These are phyloP conservation scores for Euclidium syriacum DNA, from an alignment of 345 rosid genomes.

Conservation along the genomic window DNA sequence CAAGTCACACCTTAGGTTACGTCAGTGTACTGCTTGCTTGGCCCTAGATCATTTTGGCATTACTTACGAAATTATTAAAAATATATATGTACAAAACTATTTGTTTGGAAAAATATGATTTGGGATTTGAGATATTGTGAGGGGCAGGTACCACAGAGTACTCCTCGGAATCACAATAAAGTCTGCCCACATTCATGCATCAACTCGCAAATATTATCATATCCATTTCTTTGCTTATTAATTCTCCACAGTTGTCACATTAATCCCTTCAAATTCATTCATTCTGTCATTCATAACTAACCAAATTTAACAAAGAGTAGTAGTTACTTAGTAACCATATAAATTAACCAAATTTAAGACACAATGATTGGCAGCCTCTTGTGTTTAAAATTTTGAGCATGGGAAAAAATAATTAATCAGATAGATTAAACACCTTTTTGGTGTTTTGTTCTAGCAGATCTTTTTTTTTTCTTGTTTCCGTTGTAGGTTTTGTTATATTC, in stretches of 20 bases:
- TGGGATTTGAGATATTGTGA: slow-evolving; percentile 1
- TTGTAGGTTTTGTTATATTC: no score
- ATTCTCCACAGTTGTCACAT: background rate
- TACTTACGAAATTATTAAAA: background rate
- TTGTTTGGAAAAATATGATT: background rate
- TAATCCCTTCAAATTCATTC: no score
- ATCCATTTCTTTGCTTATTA: slow-evolving; percentile 8
- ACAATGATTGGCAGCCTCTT: no score
- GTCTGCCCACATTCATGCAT: slow-evolving; percentile 13
- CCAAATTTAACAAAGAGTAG: no score
- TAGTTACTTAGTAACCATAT: background rate
- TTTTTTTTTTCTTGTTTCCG: no score
- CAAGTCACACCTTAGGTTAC: slow-evolving; percentile 6
- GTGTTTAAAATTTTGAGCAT: no score
- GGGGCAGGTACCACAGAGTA: background rate
- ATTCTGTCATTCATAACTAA: no score
- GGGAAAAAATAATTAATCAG: no score
- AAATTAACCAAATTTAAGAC: background rate
- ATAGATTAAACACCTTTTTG: no score
- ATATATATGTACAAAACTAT: background rate
- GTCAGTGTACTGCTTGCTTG: slow-evolving; percentile 11
- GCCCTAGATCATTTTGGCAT: slow-evolving; percentile 13
- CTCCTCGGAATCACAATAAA: slow-evolving; percentile 15
- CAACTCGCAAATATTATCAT: slow-evolving; percentile 6
- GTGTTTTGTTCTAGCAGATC: no score